These are phyloP conservation scores for Mycena sanguinolenta DNA, from an alignment of 768 basidiomycete species.

Conservation along the genomic window DNA sequence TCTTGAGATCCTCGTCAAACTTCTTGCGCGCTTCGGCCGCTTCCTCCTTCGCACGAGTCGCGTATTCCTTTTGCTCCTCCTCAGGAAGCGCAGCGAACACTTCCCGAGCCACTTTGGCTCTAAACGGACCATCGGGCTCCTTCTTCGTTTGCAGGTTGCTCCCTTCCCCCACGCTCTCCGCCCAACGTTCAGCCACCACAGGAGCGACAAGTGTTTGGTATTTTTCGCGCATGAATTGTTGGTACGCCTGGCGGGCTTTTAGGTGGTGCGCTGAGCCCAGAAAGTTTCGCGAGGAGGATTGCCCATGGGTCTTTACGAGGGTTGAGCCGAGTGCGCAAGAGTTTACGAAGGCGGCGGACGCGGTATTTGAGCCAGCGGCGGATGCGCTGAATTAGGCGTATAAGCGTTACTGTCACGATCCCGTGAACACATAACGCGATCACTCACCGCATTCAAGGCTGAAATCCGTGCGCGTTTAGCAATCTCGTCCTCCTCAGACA, in stretches of 20 bases:
- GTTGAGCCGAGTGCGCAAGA: neutral
- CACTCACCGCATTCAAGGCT: neutral
- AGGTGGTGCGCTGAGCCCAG: neutral
- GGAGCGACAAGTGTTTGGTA: neutral
- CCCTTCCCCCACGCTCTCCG: neutral
- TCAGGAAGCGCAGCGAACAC: neutral
- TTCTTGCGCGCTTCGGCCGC: neutral
- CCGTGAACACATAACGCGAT: neutral
- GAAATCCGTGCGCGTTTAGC: neutral
- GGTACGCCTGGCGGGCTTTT: neutral
- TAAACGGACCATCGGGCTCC: neutral
- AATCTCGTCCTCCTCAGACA: conserved; percentile 10
- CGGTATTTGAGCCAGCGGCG: too few relatives aligned
- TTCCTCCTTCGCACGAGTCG: neutral
- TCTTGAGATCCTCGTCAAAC: neutral
- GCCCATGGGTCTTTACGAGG: neutral
- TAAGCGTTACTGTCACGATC: neutral
- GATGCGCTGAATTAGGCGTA: neutral
- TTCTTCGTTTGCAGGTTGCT: neutral
- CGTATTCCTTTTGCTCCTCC: neutral
- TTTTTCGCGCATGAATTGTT: neutral
- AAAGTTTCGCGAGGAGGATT: neutral
- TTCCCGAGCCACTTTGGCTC: neutral
- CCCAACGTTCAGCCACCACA: neutral
- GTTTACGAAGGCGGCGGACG: neutral